Evolutionary conservation across 352 stramenopile species (phyloP), one percentile per base, ranked within the genome.

Genomic region (Pythium utonaiense): DNA sequence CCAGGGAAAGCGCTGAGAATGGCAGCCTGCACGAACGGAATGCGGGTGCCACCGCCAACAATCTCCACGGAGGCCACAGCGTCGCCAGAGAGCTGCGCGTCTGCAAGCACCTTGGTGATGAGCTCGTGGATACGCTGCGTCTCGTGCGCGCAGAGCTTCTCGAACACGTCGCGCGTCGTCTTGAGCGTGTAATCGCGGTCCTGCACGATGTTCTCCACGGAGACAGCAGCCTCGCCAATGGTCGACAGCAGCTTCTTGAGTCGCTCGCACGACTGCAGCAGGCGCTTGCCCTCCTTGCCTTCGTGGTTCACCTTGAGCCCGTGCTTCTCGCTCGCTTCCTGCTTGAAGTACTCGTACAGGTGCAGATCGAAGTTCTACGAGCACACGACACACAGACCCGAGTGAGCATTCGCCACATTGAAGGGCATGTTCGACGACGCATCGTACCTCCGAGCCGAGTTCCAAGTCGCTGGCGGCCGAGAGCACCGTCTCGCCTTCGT

Each of bases 241-340:
- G 87, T 95, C 27, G 85, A 96, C 28, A 97, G 71, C 47, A 97
- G 65, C 63, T 96, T 95, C 66, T 96, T 93, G 30, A 98, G 80
- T 57, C 87, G 84, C 57, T 93, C 79, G 62, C 85, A 96, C 28
- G 84, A 82, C 50, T 87, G 73, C n/a, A 96, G 82, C 34, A 98
- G 76, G 27, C 91, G 88, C 44, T 93, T 86, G 38, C 87, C 87
- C 42, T 86, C 75, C 56, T 96, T 96, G 38, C 80, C 81, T 9
- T 83, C 64, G 25, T 89, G 59, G 17, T 72, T 59, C 25, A 97
- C 64, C 6, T 50, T 64, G 41, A 89, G 42, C 19, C 79, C 60
- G 45, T 85, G 72, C 48, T 86, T 88, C 5, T 66, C 60, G 45
- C 83, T 58, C 19, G 95, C 65, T 48, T 93, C 71, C 22, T 72